Percentiles rank a stretch among this genome's conserved stretches.
phyloP scores from a whole-genome alignment of 768 basidiomycete genomes.

The Dioszegia hungarica region DNA sequence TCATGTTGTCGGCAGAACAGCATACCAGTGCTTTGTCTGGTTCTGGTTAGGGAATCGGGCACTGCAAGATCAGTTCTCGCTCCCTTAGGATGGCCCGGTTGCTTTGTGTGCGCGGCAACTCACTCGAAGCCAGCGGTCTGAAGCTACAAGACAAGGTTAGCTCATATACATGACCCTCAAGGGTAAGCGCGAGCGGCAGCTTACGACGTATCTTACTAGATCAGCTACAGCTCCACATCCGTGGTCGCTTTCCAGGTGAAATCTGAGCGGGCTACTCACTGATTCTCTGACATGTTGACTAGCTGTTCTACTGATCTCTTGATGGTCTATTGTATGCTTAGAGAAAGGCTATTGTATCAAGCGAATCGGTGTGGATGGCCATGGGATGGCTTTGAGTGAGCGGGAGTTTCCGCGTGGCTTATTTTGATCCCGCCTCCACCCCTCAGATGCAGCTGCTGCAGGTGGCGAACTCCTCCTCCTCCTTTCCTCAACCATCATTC shows the following conservation, averaged over 20 bases:
- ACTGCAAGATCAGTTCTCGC: constrained; percentile 8
- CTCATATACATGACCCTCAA: background rate
- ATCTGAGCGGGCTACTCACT: no score
- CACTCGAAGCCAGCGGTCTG: constrained; percentile 91
- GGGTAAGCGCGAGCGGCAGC: background rate
- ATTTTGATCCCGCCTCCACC: background rate
- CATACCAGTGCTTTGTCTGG: constrained; percentile 94
- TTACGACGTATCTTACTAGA: constrained; percentile 1
- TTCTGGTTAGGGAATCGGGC: constrained; percentile 55
- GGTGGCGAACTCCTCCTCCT: no score
- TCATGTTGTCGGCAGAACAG: no score
- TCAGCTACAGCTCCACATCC: no score
- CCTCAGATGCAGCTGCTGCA: background rate
- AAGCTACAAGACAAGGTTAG: constrained; percentile 50
- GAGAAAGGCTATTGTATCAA: no score
- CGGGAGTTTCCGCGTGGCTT: background rate
- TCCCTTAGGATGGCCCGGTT: no score
- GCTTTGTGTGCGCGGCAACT: constrained; percentile 14
- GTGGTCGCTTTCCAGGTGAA: no score
- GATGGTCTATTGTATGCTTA: no score
- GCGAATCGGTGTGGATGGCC: no score
- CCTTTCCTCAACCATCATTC: background rate
- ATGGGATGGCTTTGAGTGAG: no score
- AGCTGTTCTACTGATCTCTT: background rate
- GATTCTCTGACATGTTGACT: constrained; percentile 4